Evolutionary conservation across 345 rosid genomes (phyloP).

Genomic region (Viola odorata): DNA sequence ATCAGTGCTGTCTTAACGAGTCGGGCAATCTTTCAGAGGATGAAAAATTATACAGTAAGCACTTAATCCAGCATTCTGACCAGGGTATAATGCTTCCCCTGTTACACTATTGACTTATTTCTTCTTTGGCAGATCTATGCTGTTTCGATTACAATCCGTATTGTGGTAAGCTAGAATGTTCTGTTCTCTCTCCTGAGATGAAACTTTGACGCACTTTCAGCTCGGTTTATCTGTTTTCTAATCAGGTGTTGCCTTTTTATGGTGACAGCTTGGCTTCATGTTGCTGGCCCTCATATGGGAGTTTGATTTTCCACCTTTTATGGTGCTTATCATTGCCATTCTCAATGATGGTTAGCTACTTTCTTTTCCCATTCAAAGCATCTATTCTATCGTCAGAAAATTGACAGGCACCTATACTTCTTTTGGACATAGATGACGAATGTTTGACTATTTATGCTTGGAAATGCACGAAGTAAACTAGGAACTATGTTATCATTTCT

Average conservation of each 20-base stretch:
- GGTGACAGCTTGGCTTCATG: slow-evolving; percentile 93
- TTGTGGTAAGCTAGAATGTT: slow-evolving; percentile 59
- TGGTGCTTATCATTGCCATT: slow-evolving; percentile 98
- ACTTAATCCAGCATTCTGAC: background rate
- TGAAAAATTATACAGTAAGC: slow-evolving; percentile 93
- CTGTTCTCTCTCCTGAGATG: no score
- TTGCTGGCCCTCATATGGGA: slow-evolving; percentile 91
- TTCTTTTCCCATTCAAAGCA: background rate
- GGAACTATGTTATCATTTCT: no score
- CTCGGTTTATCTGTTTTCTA: background rate
- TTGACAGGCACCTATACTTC: no score
- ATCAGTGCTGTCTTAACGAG: slow-evolving; percentile 97
- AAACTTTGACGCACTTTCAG: background rate
- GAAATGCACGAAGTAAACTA: no score
- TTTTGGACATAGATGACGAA: no score
- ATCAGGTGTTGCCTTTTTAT: slow-evolving; percentile 2
- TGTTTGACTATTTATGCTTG: no score
- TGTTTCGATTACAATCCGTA: slow-evolving; percentile 97
- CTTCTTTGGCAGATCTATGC: slow-evolving; percentile 73
- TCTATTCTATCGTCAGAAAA: background rate
- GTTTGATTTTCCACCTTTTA: slow-evolving; percentile 98
- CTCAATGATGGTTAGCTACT: slow-evolving; percentile 81
- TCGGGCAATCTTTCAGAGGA: slow-evolving; percentile 94
- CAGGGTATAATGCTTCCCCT: background rate
- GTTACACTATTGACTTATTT: slow-evolving; percentile 9